These are phyloP conservation scores for Xerocomus minutiporus DNA, from an alignment of 1,284 basidiomycete genomes.

Conservation along the genomic window DNA sequence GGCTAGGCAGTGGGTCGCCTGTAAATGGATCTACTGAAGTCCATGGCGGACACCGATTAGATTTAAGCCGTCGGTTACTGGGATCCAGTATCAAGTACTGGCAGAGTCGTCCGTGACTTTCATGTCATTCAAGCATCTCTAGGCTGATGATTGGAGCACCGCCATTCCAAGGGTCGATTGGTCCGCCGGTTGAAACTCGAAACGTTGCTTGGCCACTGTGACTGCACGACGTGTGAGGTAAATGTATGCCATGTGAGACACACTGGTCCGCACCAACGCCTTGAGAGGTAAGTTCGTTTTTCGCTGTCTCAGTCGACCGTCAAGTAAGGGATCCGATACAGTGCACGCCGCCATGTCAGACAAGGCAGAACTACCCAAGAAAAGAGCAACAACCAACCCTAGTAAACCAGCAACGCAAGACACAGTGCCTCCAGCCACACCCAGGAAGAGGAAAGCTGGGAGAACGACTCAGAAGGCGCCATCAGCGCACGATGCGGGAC, in stretches of 20 bases:
- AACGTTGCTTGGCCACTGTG: neutral
- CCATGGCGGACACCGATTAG: too few relatives aligned
- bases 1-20: too few relatives aligned
- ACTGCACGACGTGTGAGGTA: neutral
- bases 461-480: conserved; percentile 11
- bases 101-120: too few relatives aligned
- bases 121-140: too few relatives aligned
- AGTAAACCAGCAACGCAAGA: conserved; percentile 20
- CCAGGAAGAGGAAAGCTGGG: conserved; percentile 31
- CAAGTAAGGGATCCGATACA: conserved; percentile 11
- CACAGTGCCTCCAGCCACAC: conserved; percentile 7
- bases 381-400: conserved; percentile 18
- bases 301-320: conserved; percentile 12
- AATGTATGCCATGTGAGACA: neutral
- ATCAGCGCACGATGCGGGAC: conserved; percentile 13
- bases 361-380: conserved; percentile 22
- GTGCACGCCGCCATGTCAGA: conserved; percentile 26
- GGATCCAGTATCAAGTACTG: too few relatives aligned
- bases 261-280: conserved; percentile 11
- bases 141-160: too few relatives aligned
- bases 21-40: too few relatives aligned
- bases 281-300: conserved; percentile 19
- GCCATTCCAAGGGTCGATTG: too few relatives aligned
- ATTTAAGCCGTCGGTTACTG: too few relatives aligned
- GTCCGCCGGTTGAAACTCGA: neutral